Percentiles rank a stretch among this genome's conserved stretches.
These are phyloP conservation scores for Penicillium sp. DNA, from an alignment of 2,329 filamentous ascomycete species.

Conservation along the genomic window DNA sequence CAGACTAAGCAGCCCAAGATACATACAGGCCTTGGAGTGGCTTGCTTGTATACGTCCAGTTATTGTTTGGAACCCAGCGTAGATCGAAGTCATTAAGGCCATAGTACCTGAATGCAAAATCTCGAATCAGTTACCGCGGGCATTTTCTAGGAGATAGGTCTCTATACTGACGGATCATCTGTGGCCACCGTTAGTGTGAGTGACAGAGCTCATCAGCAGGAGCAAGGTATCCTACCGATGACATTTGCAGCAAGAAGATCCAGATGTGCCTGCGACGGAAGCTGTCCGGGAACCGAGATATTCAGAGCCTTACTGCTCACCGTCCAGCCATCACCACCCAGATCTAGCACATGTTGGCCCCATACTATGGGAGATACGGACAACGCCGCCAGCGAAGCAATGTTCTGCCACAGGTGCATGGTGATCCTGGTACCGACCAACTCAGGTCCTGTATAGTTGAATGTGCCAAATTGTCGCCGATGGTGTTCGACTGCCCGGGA, in stretches of 20 bases:
- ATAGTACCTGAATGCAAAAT: conserved; percentile 46
- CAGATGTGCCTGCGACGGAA: conserved; percentile 60
- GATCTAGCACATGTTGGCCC: conserved; percentile 40
- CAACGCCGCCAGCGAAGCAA: conserved; percentile 16
- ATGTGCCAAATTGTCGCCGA: no score
- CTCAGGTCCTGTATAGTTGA: no score
- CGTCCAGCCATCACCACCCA: conserved; percentile 46
- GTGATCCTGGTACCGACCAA: neutral
- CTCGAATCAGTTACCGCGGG: neutral
- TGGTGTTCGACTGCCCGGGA: no score
- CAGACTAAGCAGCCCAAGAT: neutral
- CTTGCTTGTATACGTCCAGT: conserved; percentile 61
- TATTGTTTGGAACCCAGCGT: conserved; percentile 56
- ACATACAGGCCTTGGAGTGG: conserved; percentile 45
- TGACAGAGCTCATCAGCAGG: neutral
- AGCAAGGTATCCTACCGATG: conserved; percentile 47
- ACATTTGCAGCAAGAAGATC: conserved; percentile 55
- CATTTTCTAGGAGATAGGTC: conserved; percentile 3
- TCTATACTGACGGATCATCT: conserved; percentile 36
- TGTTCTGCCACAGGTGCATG: conserved; percentile 21
- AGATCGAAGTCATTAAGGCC: conserved; percentile 60
- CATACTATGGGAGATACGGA: conserved; percentile 12
- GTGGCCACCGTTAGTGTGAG: conserved; percentile 8
- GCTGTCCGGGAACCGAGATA: conserved; percentile 52
- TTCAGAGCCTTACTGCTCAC: conserved; percentile 48